These are phyloP conservation scores for Candida albicans DNA, from an alignment of 1,139 yeast species.

Conservation along the genomic window DNA sequence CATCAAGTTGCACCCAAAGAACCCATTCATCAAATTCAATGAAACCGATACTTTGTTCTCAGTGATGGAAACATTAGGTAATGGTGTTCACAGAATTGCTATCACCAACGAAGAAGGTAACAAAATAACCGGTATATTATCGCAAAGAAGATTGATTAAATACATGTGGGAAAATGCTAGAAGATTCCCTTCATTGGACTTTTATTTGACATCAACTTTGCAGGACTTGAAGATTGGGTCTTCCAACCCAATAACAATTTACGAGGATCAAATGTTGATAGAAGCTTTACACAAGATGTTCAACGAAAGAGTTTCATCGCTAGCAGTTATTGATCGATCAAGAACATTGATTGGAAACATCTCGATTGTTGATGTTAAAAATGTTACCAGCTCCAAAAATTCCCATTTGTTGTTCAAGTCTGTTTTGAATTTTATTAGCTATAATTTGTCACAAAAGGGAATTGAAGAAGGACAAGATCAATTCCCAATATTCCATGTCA, in stretches of 20 bases:
- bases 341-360: constrained; percentile 83
- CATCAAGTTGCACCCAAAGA: constrained; percentile 76
- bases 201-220: constrained; percentile 64
- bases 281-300: constrained; percentile 89
- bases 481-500: constrained; percentile 93
- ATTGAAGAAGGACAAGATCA: constrained; percentile 94
- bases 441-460: constrained; percentile 84
- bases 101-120: constrained; percentile 54
- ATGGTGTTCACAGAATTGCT: constrained; percentile 92
- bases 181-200: constrained; percentile 76
- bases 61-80: constrained; percentile 83
- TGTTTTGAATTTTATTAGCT: constrained; percentile 84
- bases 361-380: constrained; percentile 88
- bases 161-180: constrained; percentile 93
- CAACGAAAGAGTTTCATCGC: constrained; percentile 76
- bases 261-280: constrained; percentile 81
- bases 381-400: constrained; percentile 82
- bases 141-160: constrained; percentile 81
- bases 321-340: constrained; percentile 88
- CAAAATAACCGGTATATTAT: constrained; percentile 70
- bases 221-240: constrained; percentile 72
- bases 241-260: constrained; percentile 68
- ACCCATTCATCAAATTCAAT: constrained; percentile 75
- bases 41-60: constrained; percentile 66
- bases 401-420: constrained; percentile 77